phyloP scores from a whole-genome alignment of 2,329 filamentous ascomycete genomes.

The Karstenula rhodostoma region DNA sequence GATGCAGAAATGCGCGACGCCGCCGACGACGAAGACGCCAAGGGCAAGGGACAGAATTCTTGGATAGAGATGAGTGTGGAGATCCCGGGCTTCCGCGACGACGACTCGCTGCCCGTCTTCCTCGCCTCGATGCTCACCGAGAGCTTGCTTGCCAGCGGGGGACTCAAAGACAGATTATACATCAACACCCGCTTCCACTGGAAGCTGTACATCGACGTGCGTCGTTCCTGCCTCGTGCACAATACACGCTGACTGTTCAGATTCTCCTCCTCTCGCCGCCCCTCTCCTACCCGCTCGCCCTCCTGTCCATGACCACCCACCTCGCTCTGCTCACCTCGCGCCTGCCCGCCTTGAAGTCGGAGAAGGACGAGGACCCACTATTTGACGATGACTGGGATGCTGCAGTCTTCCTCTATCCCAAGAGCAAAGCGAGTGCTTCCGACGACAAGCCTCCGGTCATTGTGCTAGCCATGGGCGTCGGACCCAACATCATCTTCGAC shows the following conservation, averaged over 20 bases:
- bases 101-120: slow-evolving; percentile 89
- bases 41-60: slow-evolving; percentile 62
- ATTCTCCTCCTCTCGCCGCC: slow-evolving; percentile 93
- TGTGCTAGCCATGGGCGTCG: slow-evolving; percentile 86
- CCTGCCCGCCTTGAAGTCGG: slow-evolving; percentile 83
- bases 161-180: slow-evolving; percentile 72
- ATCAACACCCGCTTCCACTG: slow-evolving; percentile 96
- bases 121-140: slow-evolving; percentile 88
- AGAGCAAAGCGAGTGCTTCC: slow-evolving; percentile 38
- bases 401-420: slow-evolving; percentile 77
- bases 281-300: slow-evolving; percentile 88
- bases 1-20: slow-evolving; percentile 54
- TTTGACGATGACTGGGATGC: slow-evolving; percentile 98
- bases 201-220: slow-evolving; percentile 92
- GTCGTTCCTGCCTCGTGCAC: slow-evolving; percentile 44
- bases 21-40: slow-evolving; percentile 37
- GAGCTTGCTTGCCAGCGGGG: slow-evolving; percentile 77
- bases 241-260: slow-evolving; percentile 55
- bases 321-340: slow-evolving; percentile 89
- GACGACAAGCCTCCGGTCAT: slow-evolving; percentile 79
- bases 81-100: slow-evolving; percentile 88
- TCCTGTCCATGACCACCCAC: slow-evolving; percentile 92
- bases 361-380: slow-evolving; percentile 92
- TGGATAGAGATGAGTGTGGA: slow-evolving; percentile 95
- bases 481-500: slow-evolving; percentile 91